A percentile compares a stretch with the other conserved stretches of the same genome.
Evolutionary conservation across 2,329 filamentous ascomycete species (phyloP).

Genomic region (Colletotrichum australisinense): DNA sequence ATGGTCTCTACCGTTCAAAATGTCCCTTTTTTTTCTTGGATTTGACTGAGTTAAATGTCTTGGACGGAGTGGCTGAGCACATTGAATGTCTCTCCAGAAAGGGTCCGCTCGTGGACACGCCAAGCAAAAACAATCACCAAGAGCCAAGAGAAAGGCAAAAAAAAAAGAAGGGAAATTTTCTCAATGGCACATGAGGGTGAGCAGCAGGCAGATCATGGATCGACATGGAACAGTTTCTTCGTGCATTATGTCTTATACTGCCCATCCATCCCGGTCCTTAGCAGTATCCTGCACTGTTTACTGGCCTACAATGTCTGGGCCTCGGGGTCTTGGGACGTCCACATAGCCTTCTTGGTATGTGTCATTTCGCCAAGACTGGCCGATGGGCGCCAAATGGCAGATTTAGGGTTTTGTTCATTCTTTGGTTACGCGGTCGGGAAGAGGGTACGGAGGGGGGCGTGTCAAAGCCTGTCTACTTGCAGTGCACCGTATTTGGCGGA

Average conservation of each 20-base stretch:
- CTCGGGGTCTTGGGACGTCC: slow-evolving; percentile 19
- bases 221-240: background rate
- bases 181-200: background rate
- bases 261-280: background rate
- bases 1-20: background rate
- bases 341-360: slow-evolving; percentile 23
- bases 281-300: background rate
- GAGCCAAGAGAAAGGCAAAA: background rate
- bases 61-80: slow-evolving; percentile 6
- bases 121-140: slow-evolving; percentile 4
- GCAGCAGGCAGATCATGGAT: background rate
- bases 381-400: slow-evolving; percentile 22
- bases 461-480: background rate
- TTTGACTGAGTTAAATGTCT: background rate
- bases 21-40: background rate
- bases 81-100: background rate
- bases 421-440: background rate
- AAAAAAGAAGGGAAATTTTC: background rate
- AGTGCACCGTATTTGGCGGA: background rate
- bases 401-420: slow-evolving; percentile 5
- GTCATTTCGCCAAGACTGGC: slow-evolving; percentile 25
- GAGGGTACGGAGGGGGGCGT: background rate
- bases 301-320: background rate
- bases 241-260: background rate
- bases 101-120: background rate